Percentiles rank a stretch among this genome's conserved stretches.
phyloP scores from a whole-genome alignment of 2,329 filamentous ascomycete genomes.

The Daldinia sp. region DNA sequence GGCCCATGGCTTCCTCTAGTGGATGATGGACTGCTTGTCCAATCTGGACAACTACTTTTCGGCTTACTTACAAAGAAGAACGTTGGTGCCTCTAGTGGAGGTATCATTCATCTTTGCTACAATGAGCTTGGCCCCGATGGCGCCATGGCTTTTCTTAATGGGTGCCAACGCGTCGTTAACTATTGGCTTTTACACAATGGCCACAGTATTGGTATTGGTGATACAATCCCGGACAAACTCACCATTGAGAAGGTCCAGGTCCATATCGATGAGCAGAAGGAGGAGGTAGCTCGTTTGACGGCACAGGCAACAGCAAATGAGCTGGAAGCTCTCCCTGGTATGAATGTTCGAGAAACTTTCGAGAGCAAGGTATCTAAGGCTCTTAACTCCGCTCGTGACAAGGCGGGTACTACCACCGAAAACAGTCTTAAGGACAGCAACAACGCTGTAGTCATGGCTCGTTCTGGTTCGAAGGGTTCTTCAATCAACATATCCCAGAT shows the following conservation, averaged over 20 bases:
- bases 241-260: constrained; percentile 87
- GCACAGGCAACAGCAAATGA: constrained; percentile 81
- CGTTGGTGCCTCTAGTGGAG: constrained; percentile 86
- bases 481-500: constrained; percentile 99
- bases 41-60: constrained; percentile 88
- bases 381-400: constrained; percentile 94
- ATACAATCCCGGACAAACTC: constrained; percentile 88
- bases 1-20: constrained; percentile 66
- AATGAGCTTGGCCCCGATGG: constrained; percentile 89
- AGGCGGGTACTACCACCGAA: constrained; percentile 91
- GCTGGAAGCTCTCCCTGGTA: constrained; percentile 93
- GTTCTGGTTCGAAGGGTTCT: constrained; percentile 96
- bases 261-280: constrained; percentile 83
- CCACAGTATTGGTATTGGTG: constrained; percentile 97
- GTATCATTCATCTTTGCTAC: constrained; percentile 94
- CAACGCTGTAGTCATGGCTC: constrained; percentile 96
- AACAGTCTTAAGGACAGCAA: constrained; percentile 94
- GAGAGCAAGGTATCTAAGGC: constrained; percentile 96
- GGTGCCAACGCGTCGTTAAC: constrained; percentile 91
- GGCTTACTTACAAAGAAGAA: constrained; percentile 93
- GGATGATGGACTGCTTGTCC: constrained; percentile 83
- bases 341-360: constrained; percentile 98
- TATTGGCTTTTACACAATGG: constrained; percentile 98
- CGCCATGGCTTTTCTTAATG: constrained; percentile 95
- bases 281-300: constrained; percentile 79